phyloP scores from a whole-genome alignment of 176 grass and related monocot species.

The Avena insularis region DNA sequence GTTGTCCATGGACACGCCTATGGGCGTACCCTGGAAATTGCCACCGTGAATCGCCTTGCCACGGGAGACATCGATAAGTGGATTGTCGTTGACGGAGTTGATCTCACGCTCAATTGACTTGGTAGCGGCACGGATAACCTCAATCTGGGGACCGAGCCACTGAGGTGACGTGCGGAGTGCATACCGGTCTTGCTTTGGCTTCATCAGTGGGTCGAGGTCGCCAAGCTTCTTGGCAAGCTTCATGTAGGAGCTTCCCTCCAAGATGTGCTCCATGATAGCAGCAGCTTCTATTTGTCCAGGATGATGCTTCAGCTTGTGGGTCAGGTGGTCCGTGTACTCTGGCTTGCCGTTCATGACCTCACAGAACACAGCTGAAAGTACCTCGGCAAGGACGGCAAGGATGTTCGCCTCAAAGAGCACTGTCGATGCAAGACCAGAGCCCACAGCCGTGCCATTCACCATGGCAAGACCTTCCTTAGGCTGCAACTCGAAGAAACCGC shows the following conservation, averaged over 20 bases:
- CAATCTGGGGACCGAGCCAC: slow-evolving; percentile 83
- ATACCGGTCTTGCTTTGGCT: slow-evolving; percentile 86
- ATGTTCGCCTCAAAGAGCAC: slow-evolving; percentile 72
- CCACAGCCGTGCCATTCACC: slow-evolving; percentile 78
- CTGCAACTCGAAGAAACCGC: slow-evolving; percentile 58
- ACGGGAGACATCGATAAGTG: too few relatives aligned
- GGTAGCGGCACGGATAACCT: slow-evolving; percentile 78
- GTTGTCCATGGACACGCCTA: slow-evolving; percentile 93
- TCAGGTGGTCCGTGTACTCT: neutral
- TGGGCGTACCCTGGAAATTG: slow-evolving; percentile 90
- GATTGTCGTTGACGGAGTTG: slow-evolving; percentile 54
- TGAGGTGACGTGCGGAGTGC: slow-evolving; percentile 84
- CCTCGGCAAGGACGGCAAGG: slow-evolving; percentile 36
- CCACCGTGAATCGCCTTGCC: slow-evolving; percentile 70
- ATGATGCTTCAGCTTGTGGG: slow-evolving; percentile 45
- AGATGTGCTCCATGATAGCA: slow-evolving; percentile 17
- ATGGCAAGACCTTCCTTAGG: slow-evolving; percentile 81
- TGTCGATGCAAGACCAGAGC: slow-evolving; percentile 70
- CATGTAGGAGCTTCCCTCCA: slow-evolving; percentile 72
- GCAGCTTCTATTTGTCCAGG: slow-evolving; percentile 79
- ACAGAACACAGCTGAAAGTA: neutral
- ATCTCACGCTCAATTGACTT: slow-evolving; percentile 89
- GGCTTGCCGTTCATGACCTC: slow-evolving; percentile 10
- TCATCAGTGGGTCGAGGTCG: slow-evolving; percentile 75
- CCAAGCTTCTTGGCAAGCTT: slow-evolving; percentile 69